A percentile compares a stretch with the other conserved stretches of the same genome.
Evolutionary conservation across 2,329 filamentous ascomycete species (phyloP).

Genomic region (Microdochium bolleyi): DNA sequence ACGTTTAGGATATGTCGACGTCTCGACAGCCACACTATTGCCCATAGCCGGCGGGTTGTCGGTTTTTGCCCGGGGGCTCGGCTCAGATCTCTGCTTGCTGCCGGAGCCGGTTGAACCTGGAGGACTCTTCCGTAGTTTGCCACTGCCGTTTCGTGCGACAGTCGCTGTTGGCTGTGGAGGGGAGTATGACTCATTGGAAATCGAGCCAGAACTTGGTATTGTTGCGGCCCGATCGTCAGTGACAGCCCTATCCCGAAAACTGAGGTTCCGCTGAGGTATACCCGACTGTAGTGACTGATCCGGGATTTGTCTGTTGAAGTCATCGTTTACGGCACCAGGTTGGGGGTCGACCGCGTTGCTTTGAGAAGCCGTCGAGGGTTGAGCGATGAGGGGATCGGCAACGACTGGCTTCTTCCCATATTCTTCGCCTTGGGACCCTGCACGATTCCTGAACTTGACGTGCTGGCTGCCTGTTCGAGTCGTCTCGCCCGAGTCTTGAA

Average conservation of each 20-base stretch:
- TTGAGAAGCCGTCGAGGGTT: constrained; percentile 10
- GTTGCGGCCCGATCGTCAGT: constrained; percentile 28
- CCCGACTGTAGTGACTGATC: constrained; percentile 16
- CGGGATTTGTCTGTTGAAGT: constrained; percentile 14
- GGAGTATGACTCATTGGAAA: constrained; percentile 8
- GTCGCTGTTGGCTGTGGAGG: constrained; percentile 14
- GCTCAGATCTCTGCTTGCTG: constrained; percentile 32
- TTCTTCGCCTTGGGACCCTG: constrained; percentile 12
- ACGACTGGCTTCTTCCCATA: constrained; percentile 11
- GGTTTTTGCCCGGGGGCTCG: constrained; percentile 27
- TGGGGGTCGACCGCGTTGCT: neutral
- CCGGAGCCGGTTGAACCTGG: constrained; percentile 40
- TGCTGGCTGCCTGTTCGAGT: constrained; percentile 11
- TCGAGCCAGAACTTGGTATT: constrained; percentile 13
- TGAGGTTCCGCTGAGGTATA: constrained; percentile 45
- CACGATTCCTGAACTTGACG: constrained; percentile 22
- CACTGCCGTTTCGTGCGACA: constrained; percentile 41
- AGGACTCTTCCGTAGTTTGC: constrained; percentile 50
- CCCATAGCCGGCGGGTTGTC: constrained; percentile 5
- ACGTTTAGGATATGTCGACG: constrained; percentile 1
- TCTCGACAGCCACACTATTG: constrained; percentile 2
- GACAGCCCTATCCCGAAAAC: constrained; percentile 51
- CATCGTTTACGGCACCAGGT: constrained; percentile 15
- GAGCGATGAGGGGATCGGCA: constrained; percentile 13
- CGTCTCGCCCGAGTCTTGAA: constrained; percentile 15